Evolutionary conservation across 2,329 filamentous ascomycete species (phyloP).

Genomic region (Talaromyces sp.): DNA sequence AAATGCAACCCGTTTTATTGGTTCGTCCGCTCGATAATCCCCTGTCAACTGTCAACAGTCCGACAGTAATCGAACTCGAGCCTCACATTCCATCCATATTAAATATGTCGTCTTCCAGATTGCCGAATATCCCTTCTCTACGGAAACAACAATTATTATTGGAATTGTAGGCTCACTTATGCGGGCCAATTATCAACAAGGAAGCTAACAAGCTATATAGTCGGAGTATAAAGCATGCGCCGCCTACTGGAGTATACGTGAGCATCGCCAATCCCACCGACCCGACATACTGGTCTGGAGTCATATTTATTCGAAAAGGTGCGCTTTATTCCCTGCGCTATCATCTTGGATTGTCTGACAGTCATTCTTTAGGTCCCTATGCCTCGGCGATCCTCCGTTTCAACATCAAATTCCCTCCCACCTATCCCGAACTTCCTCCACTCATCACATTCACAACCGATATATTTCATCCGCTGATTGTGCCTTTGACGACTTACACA

Average conservation of each 20-base stretch:
- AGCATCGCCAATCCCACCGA: slow-evolving; percentile 78
- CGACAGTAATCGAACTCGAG: neutral
- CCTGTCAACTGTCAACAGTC: neutral
- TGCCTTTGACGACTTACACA: slow-evolving; percentile 89
- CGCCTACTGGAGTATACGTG: slow-evolving; percentile 83
- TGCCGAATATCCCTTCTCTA: slow-evolving; percentile 51
- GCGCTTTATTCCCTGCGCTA: slow-evolving; percentile 13
- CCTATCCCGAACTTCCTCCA: slow-evolving; percentile 76
- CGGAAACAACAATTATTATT: slow-evolving; percentile 73
- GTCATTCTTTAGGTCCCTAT: slow-evolving; percentile 69
- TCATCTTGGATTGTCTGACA: neutral
- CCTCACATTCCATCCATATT: neutral
- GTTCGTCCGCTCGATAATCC: neutral
- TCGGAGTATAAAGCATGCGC: slow-evolving; percentile 74
- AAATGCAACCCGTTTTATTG: neutral
- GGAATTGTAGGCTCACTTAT: slow-evolving; percentile 66
- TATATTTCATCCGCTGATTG: slow-evolving; percentile 90
- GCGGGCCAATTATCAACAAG: neutral
- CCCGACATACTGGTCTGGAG: slow-evolving; percentile 80
- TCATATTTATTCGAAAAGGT: slow-evolving; percentile 89
- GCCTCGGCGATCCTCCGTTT: slow-evolving; percentile 83
- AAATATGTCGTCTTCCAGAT: slow-evolving; percentile 35
- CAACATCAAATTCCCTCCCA: slow-evolving; percentile 78
- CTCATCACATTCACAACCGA: slow-evolving; percentile 86
- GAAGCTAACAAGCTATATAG: slow-evolving; percentile 49